phyloP scores from a whole-genome alignment of 768 basidiomycete species.

The Pulveroboletus frians region DNA sequence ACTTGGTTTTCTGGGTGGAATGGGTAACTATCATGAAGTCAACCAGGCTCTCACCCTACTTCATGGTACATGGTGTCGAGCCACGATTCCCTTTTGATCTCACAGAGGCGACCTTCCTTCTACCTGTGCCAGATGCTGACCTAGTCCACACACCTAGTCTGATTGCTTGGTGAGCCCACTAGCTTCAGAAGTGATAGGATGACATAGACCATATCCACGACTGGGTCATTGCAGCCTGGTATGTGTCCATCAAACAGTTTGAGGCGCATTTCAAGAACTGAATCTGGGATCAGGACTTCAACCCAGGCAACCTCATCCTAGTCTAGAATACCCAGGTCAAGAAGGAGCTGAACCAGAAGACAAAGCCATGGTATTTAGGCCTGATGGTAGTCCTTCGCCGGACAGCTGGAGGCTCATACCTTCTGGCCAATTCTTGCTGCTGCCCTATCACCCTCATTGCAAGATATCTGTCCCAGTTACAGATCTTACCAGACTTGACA shows the following conservation, averaged over 20 bases:
- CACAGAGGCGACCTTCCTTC: constrained; percentile 20
- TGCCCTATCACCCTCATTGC: background rate
- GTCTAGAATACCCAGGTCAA: background rate
- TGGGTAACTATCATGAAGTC: too few species aligned
- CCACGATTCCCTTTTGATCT: constrained; percentile 29
- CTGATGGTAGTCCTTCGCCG: background rate
- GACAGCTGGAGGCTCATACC: background rate
- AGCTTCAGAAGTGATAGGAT: background rate
- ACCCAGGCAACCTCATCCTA: background rate
- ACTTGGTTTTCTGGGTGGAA: too few species aligned
- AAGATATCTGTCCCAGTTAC: too few species aligned
- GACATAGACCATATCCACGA: accelerated
- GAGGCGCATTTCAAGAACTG: too few species aligned
- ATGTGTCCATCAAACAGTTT: too few species aligned
- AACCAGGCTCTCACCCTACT: background rate
- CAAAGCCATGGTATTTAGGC: too few species aligned
- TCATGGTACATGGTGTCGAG: constrained; percentile 25
- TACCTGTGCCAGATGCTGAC: background rate
- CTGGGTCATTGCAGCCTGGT: accelerated
- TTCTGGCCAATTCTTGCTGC: background rate
- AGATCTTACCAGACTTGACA: too few species aligned
- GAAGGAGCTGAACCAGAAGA: too few species aligned
- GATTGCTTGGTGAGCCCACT: background rate
- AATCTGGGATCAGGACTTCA: background rate
- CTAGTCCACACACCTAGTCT: accelerated